Base-by-base conservation (phyloP, 2,329 filamentous ascomycete genomes). In the Elsinoe necatrix region DNA sequence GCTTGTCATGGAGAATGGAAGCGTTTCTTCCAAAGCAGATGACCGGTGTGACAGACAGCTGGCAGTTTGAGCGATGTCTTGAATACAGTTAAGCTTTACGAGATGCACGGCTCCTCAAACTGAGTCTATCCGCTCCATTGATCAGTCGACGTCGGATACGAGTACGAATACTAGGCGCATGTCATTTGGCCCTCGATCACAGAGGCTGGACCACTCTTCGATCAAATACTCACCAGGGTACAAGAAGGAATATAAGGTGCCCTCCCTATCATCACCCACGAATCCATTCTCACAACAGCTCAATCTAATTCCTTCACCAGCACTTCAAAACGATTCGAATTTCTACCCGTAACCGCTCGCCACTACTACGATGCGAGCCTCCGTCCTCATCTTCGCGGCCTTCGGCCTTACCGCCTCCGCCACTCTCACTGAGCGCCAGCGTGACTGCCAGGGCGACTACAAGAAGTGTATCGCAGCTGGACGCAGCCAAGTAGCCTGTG, bases 351-450 rank as follows among this genome's bases (percentile, higher is more conserved):
- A n/a, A n/a, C n/a, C n/a, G n/a, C 27, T 9, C 9, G 9, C 4
- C 27, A 29, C 9, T 9, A 50, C 54, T 57, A 60, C 48, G 1
- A 62, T 62, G 61, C 61, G 61, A 56, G 54, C 54, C 56, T 54
- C 56, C 35, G 58, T 60, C 58, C 41, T 62, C 43, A 41, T 59
- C 47, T 55, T 57, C 9, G 58, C 60, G 39, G 47, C 59, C 20
- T 57, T 59, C 58, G 60, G 58, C 58, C 23, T 60, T 12, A 55
- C 52, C 25, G 35, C 37, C 27, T 43, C 52, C 21, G 52, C 51
- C 34, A 31, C 51, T 16, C 37, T 41, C 20, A 31, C 21, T n/a
- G 51, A 54, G 34, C 34, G 37, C 34, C 27, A 51, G 29, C 47
- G 47, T 34, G 57, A 56, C 34, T 61, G 61, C 60, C 50, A 58